Percentiles rank a stretch among this genome's conserved stretches.
Conservation (phyloP, 2,329 filamentous ascomycete genomes). For the Monosporascus sp. region DNA sequence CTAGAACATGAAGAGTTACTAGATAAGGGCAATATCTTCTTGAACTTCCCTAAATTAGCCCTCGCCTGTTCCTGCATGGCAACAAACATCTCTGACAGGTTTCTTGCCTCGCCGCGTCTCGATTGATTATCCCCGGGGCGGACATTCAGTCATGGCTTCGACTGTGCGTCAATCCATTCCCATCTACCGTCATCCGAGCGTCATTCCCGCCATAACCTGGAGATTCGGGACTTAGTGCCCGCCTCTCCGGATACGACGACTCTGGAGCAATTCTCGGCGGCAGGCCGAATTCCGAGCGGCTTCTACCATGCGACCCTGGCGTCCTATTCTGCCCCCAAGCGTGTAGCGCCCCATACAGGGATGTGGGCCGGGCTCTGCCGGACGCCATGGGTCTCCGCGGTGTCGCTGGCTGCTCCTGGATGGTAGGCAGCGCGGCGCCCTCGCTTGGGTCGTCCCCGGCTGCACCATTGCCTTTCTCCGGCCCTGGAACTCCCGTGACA, state of each 20-base stretch:
- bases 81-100: too few relatives aligned
- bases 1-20: too few relatives aligned
- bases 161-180: too few relatives aligned
- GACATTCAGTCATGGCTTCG: too few relatives aligned
- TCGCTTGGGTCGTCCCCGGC: neutral
- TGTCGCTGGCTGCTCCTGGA: neutral
- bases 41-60: too few relatives aligned
- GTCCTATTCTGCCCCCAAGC: conserved; percentile 7
- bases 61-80: too few relatives aligned
- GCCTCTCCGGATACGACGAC: neutral
- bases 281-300: neutral
- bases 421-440: neutral
- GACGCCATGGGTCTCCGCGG: neutral
- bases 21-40: too few relatives aligned
- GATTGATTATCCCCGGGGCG: too few relatives aligned
- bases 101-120: too few relatives aligned
- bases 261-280: neutral
- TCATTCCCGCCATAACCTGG: neutral
- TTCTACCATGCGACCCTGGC: conserved; percentile 1
- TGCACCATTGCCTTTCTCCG: neutral
- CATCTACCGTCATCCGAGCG: too few relatives aligned
- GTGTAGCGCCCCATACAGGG: conserved; percentile 12
- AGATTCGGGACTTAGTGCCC: neutral
- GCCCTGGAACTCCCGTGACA: neutral
- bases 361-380: conserved; percentile 10